Conservation (phyloP, 2,329 filamentous ascomycete species). For the Aspergillus pseudonomiae region DNA sequence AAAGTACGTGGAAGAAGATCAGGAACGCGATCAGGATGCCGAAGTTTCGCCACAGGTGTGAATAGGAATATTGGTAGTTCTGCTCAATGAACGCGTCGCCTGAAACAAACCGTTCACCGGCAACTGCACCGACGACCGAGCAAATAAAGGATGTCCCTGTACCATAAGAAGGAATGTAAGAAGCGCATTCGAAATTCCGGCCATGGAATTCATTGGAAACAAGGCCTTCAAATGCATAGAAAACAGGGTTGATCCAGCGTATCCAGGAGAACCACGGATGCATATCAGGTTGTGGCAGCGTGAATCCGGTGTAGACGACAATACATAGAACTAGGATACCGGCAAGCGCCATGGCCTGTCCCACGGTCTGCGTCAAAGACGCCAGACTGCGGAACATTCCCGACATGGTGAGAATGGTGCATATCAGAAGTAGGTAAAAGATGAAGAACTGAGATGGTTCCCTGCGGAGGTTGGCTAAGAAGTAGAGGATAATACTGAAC, state of each 20-base stretch:
- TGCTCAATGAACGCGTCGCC: constrained; percentile 61
- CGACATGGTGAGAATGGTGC: constrained; percentile 68
- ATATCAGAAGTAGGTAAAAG: constrained; percentile 65
- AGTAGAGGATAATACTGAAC: constrained; percentile 80
- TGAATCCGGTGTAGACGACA: constrained; percentile 50
- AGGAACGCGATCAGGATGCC: constrained; percentile 68
- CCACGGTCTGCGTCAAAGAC: constrained; percentile 66
- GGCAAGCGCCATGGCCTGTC: constrained; percentile 56
- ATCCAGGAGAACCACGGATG: constrained; percentile 78
- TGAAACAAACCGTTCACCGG: constrained; percentile 57
- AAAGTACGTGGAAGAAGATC: constrained; percentile 59
- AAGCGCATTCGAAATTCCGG: constrained; percentile 57
- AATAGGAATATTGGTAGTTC: constrained; percentile 58
- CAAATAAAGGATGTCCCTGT: constrained; percentile 53
- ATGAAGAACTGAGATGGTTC: constrained; percentile 78
- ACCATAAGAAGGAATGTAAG: constrained; percentile 47
- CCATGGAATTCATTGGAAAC: constrained; percentile 78
- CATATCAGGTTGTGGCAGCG: constrained; percentile 58
- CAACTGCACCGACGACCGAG: constrained; percentile 56
- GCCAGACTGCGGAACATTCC: constrained; percentile 80
- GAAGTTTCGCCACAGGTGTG: constrained; percentile 67
- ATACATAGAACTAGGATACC: constrained; percentile 44
- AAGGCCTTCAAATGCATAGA: constrained; percentile 75
- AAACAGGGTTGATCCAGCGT: constrained; percentile 73
- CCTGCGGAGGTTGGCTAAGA: constrained; percentile 76